Evolutionary conservation across 352 stramenopile species (phyloP), one percentile per base, ranked within the genome.

Genomic region (Globisporangium abappressorium): DNA sequence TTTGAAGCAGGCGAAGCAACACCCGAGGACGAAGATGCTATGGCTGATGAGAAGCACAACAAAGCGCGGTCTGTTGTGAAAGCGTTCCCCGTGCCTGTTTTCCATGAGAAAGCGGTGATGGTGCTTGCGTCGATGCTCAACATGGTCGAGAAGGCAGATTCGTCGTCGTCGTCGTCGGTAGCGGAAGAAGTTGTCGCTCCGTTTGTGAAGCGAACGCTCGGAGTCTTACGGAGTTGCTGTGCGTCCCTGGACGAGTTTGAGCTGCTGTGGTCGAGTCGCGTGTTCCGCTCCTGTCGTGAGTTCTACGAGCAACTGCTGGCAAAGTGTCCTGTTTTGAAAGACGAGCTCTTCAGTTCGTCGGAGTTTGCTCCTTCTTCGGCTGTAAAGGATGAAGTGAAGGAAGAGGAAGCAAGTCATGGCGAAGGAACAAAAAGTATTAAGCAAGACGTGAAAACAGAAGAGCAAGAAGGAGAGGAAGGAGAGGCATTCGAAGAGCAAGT

Each of bases 51-150:
- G 22, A 71, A 28, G 57, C 62, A 46, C 6, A 70, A 49, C 64
- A 49, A n/a, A 49, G 66, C 70, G 77, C 41, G 63, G 30, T 24
- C 26, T 34, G 36, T 53, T 18, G 77, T 90, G 11, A 76, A 77
- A 43, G 69, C 70, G n/a, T 93, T 92, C 58, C 74, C 81, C 1
- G 70, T 75, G 38, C 73, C 77, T 6, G 75, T 87, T 15, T 82
- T 93, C 36, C 82, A 92, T 57, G 85, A 91, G 46, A 92, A 91
- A 66, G 75, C 64, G 24, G 69, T 58, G 26, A 89, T 89, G 82
- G 28, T 93, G 8, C 64, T 93, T 34, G 74, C 67, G 2, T 77
- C 79, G 7, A 70, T 84, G 24, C 56, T 87, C 2, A 63, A 80
- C 3, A 65, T 81, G 28, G 20, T 90, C 41, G 80, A 86, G 58